Percentiles rank a stretch among this genome's conserved stretches.
These are phyloP conservation scores for Coniochaeta sp. DNA, from an alignment of 2,329 filamentous ascomycete genomes.

Conservation along the genomic window DNA sequence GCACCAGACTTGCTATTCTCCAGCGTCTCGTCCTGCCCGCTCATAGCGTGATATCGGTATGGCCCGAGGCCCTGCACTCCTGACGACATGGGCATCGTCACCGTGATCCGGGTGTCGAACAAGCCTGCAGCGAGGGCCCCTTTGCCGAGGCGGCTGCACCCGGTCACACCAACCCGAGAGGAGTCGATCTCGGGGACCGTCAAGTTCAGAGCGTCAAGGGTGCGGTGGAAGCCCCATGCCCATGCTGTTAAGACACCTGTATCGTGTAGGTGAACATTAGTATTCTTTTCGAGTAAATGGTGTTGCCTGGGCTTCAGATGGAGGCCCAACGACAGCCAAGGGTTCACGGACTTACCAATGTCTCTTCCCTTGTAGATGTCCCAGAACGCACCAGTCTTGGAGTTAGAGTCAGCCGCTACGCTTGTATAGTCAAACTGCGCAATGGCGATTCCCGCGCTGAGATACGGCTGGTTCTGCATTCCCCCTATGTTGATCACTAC, in stretches of 20 bases:
- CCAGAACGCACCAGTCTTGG: conserved; percentile 41
- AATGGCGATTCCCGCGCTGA: conserved; percentile 37
- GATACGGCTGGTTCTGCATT: conserved; percentile 37
- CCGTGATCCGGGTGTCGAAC: conserved; percentile 41
- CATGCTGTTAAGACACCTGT: conserved; percentile 42
- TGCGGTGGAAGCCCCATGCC: conserved; percentile 47
- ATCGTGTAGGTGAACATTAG: neutral
- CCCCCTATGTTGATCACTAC: conserved; percentile 43
- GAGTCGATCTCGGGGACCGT: conserved; percentile 38
- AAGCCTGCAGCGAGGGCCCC: conserved; percentile 44
- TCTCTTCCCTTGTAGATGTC: conserved; percentile 38
- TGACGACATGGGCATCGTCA: conserved; percentile 48
- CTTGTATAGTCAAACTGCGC: conserved; percentile 40
- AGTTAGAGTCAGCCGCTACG: conserved; percentile 40
- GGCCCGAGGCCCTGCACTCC: conserved; percentile 48
- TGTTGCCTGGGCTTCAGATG: neutral
- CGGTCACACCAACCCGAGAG: conserved; percentile 36
- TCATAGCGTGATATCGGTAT: conserved; percentile 39
- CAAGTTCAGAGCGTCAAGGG: conserved; percentile 41
- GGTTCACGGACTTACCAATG: conserved; percentile 29
- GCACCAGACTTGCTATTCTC: conserved; percentile 43
- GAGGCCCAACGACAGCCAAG: neutral
- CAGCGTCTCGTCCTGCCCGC: conserved; percentile 35
- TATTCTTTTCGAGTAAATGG: neutral
- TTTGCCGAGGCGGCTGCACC: conserved; percentile 47